Evolutionary conservation across 2,329 filamentous ascomycete genomes (phyloP), one percentile per base, ranked within the genome.

Genomic region (Pestalotiopsis sp.): DNA sequence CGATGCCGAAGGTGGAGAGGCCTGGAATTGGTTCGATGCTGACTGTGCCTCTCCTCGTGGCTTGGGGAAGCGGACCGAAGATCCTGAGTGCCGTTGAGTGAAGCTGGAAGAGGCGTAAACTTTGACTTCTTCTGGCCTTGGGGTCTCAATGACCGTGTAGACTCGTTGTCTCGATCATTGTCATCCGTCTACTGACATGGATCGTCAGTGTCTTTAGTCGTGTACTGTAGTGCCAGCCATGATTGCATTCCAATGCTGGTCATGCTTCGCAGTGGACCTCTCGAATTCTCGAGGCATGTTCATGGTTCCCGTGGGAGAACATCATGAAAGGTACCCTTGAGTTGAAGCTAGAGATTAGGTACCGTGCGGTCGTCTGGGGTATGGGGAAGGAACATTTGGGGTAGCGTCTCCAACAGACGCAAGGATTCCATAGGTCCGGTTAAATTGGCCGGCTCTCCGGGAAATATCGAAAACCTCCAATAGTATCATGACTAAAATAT

Each of bases 1-100:
- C 38, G 39, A 20, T 20, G 39, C 60, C n/a, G 60, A 35, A 14
- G 60, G 30, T 40, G 26, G 58, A 61, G 5, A 14, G 39, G 38
- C 20, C 22, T 52, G 60, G 35, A 39, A 63, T 63, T 52, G 60
- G 60, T 22, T 63, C 60, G 10, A 13, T 38, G 24, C 60, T 48
- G 60, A 63, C 60, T 38, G n/a, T 63, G 38, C 38, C 38, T 24
- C 3, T 30, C n/a, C 60, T 48, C 60, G 60, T 44, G 60, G 60
- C 60, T 48, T 44, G 56, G 60, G 39, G 24, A 40, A n/a, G 38
- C 60, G 60, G 60, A 63, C 60, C 60, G 60, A 48, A 44, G 60
- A 63, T 44, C 60, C 60, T 63, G 24, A 52, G 20, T 22, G 39
- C 39, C 38, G 26, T 44, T 17, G 39, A 63, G 22, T 13, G 11